A percentile compares a stretch with the other conserved stretches of the same genome.
phyloP scores from a whole-genome alignment of 768 basidiomycete genomes.

The Gyrodon lividus region DNA sequence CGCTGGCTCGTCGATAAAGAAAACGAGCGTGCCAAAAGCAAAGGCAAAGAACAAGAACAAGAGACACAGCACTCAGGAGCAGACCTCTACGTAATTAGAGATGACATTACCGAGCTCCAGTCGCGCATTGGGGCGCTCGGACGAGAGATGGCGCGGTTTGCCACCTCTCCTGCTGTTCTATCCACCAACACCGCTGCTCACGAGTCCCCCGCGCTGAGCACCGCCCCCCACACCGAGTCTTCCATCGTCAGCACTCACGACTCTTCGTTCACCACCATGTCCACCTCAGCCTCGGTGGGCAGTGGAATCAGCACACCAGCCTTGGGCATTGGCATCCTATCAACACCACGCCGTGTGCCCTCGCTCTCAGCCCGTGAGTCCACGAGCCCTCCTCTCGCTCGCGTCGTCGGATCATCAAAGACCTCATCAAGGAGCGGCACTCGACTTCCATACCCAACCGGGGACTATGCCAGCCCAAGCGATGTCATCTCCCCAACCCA shows the following conservation, averaged over 20 bases:
- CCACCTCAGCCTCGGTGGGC: slow-evolving; percentile 14
- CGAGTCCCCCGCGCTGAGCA: slow-evolving; percentile 44
- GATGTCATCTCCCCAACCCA: slow-evolving; percentile 37
- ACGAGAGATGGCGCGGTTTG: slow-evolving; percentile 75
- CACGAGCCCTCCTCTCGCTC: slow-evolving; percentile 61
- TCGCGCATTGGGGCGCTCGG: slow-evolving; percentile 74
- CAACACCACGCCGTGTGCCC: slow-evolving; percentile 32
- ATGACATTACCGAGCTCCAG: slow-evolving; percentile 71
- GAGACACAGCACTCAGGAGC: slow-evolving; percentile 23
- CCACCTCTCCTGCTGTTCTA: slow-evolving; percentile 44
- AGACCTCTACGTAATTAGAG: slow-evolving; percentile 55
- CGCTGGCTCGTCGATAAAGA: slow-evolving; percentile 87
- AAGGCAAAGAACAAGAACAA: slow-evolving; percentile 30
- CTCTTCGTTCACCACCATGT: slow-evolving; percentile 20
- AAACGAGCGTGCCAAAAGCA: slow-evolving; percentile 47
- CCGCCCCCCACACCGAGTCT: slow-evolving; percentile 47
- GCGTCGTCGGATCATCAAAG: slow-evolving; percentile 39
- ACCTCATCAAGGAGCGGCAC: slow-evolving; percentile 30
- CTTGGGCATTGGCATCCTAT: slow-evolving; percentile 6
- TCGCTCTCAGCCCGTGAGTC: slow-evolving; percentile 55
- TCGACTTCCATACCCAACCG: slow-evolving; percentile 78
- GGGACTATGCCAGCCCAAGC: slow-evolving; percentile 74
- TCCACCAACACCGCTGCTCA: slow-evolving; percentile 49
- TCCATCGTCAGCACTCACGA: slow-evolving; percentile 37
- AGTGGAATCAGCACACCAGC: slow-evolving; percentile 14